Base-by-base conservation (phyloP, 2,329 filamentous ascomycete genomes). In the Proliferodiscus dingleyae region DNA sequence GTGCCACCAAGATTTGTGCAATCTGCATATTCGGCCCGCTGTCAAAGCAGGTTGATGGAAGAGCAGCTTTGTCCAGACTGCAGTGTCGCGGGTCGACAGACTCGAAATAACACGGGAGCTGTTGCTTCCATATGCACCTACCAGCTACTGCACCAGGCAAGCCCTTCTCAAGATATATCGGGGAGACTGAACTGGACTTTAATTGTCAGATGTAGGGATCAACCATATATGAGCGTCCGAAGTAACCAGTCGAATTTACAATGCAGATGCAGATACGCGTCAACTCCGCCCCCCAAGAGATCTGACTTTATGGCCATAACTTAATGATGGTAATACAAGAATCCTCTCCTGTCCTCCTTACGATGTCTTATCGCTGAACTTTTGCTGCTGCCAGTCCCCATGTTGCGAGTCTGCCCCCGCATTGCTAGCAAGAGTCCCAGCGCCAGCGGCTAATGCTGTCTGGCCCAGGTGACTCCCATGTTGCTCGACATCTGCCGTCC, bases 401-500 rank as follows among this genome's bases (percentile, higher is more conserved):
- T 74, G 67, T 18, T 66, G 53, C 57, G 51, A 56, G 49, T 60
- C 59, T 18, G 49, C 64, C 15, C 65, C 68, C 22, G 53, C 58
- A 28, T 56, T 64, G 41, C 55, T 61, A 19, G 59, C 70, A 13
- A 62, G 66, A 36, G 68, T 67, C 16, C 65, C 65, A 33, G 62
- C 66, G 29, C 64, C 67, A 23, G 68, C 64, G 19, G 67, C 73
- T 46, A 67, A 72, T 24, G 68, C 73, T 6, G 64, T 68, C 9
- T 66, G 43, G 9, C 60, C 54, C n/a, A 64, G 40, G 45, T 62
- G 53, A 46, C 53, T 61, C 7, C 45, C 57, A 41, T 60, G 51
- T 19, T 57, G 70, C 59, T 87, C 82, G 26, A 81, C 61, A 83
- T 88, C 80, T 23, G 73, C 71, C 3, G 80, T 78, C 48, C 87